Percentiles rank a stretch among this genome's conserved stretches.
phyloP scores from a whole-genome alignment of 202 grass and related monocot genomes.

The Eragrostis tef region DNA sequence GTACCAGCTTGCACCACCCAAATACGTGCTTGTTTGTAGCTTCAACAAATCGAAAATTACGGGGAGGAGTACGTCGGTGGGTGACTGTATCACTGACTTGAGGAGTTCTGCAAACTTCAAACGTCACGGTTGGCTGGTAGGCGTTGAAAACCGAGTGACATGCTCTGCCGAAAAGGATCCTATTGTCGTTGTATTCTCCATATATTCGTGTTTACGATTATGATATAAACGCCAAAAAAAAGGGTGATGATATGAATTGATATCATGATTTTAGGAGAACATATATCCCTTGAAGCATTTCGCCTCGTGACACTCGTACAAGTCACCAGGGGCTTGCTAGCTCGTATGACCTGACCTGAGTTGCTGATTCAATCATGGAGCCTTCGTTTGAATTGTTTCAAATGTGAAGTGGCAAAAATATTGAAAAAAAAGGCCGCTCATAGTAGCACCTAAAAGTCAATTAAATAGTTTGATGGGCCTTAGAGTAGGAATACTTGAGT shows the following conservation, averaged over 20 bases:
- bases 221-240: background rate
- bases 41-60: constrained; percentile 14
- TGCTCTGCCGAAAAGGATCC: background rate
- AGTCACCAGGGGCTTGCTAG: background rate
- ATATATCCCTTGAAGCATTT: background rate
- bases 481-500: background rate
- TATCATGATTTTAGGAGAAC: background rate
- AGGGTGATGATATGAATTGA: background rate
- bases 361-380: constrained; percentile 49
- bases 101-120: background rate
- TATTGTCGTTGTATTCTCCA: background rate
- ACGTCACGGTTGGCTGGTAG: constrained; percentile 35
- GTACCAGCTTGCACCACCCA: background rate
- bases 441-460: constrained; percentile 2
- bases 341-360: background rate
- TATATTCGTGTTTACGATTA: background rate
- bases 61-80: background rate
- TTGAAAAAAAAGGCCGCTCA: background rate
- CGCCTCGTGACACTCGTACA: background rate
- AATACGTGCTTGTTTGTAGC: background rate
- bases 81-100: background rate
- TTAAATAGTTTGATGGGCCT: constrained; percentile 28
- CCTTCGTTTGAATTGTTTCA: constrained; percentile 26
- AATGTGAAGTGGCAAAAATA: constrained; percentile 31
- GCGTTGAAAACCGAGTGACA: constrained; percentile 26